Conservation (phyloP, 1,139 yeast genomes). For the Pichia sp. region DNA sequence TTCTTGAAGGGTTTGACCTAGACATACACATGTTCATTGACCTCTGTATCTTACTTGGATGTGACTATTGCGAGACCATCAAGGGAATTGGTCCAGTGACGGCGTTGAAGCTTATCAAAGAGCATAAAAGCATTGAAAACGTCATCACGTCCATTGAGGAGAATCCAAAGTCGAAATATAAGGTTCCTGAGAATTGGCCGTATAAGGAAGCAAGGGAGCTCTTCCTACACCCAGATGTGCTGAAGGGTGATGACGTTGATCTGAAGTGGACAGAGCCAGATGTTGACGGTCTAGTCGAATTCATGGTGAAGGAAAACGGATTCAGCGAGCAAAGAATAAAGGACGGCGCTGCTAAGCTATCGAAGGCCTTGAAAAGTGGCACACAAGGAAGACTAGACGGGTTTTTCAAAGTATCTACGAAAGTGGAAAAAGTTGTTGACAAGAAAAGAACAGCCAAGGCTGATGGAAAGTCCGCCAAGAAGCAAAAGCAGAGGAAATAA, state of each 20-base stretch:
- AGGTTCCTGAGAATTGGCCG: slow-evolving; percentile 94
- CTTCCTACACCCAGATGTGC: slow-evolving; percentile 77
- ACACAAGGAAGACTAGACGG: slow-evolving; percentile 92
- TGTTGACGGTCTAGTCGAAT: slow-evolving; percentile 67
- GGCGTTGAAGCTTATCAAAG: slow-evolving; percentile 81
- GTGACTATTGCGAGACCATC: slow-evolving; percentile 95
- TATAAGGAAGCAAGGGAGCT: slow-evolving; percentile 81
- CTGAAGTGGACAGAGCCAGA: slow-evolving; percentile 79
- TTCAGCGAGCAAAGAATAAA: slow-evolving; percentile 89
- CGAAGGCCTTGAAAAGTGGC: slow-evolving; percentile 78
- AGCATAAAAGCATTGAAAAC: slow-evolving; percentile 75
- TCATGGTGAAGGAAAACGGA: slow-evolving; percentile 72
- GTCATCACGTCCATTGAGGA: slow-evolving; percentile 60
- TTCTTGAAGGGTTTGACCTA: slow-evolving; percentile 72
- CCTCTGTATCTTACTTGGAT: slow-evolving; percentile 86
- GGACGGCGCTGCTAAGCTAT: slow-evolving; percentile 79
- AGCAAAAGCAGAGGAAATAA: slow-evolving; percentile 24
- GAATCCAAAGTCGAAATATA: slow-evolving; percentile 63
- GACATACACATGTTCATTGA: slow-evolving; percentile 76
- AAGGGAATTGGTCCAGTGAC: slow-evolving; percentile 95
- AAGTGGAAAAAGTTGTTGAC: not conserved
- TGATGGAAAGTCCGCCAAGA: slow-evolving; percentile 9
- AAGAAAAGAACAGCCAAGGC: slow-evolving; percentile 2
- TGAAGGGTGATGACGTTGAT: slow-evolving; percentile 53
- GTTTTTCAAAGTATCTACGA: slow-evolving; percentile 52